Evolutionary conservation across 371 early-diverging fungal genomes (phyloP).

Genomic region (Mucor ambiguus): DNA sequence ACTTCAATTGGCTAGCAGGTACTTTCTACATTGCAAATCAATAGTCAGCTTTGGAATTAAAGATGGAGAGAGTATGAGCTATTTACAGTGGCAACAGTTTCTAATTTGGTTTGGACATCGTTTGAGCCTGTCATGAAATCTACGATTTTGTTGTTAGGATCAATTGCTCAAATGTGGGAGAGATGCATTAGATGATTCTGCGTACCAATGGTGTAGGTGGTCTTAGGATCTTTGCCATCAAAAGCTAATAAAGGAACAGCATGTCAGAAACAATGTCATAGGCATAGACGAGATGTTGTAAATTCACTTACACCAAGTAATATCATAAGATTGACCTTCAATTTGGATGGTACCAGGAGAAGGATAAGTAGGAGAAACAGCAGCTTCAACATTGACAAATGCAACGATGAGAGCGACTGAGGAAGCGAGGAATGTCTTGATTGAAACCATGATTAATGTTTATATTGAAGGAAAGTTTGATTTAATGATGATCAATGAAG

Average conservation of each 20-base stretch:
- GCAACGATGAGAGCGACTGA: constrained; percentile 16
- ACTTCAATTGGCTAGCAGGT: constrained; percentile 18
- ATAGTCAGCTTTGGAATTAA: background rate
- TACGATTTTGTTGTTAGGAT: constrained; percentile 4
- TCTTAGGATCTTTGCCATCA: constrained; percentile 24
- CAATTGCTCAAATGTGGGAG: background rate
- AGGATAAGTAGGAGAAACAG: constrained; percentile 48
- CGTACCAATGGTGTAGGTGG: constrained; percentile 28
- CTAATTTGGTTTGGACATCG: constrained; percentile 27
- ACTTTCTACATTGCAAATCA: constrained; percentile 20
- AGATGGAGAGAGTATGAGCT: background rate
- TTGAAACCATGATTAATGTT: constrained; percentile 21
- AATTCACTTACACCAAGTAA: constrained; percentile 43
- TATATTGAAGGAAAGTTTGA: background rate
- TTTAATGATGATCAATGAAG: constrained; percentile 6
- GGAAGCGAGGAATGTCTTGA: constrained; percentile 20
- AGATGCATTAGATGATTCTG: background rate
- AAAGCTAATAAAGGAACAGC: constrained; percentile 9
- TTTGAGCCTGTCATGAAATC: constrained; percentile 51
- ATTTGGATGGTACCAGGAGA: constrained; percentile 47
- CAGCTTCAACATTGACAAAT: constrained; percentile 20
- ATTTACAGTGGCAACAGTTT: constrained; percentile 38
- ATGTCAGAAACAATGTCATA: background rate
- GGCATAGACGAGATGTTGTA: background rate
- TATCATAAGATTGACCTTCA: constrained; percentile 37